Percentiles rank a stretch among this genome's conserved stretches.
phyloP scores from a whole-genome alignment of 2,329 filamentous ascomycete genomes.

The Colletotrichum tropicicola region DNA sequence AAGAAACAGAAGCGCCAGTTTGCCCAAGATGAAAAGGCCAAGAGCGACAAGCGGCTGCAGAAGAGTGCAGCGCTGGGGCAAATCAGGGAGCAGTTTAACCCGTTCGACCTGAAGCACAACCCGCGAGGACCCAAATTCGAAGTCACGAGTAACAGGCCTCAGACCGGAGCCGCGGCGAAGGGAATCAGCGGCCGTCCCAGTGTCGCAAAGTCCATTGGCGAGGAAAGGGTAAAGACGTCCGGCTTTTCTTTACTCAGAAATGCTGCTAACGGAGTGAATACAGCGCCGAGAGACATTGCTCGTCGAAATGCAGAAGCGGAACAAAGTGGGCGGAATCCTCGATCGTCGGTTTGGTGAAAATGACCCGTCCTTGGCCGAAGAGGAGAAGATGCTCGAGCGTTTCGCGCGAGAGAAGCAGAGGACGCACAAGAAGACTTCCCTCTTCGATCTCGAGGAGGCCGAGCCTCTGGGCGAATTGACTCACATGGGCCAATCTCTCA shows the following conservation, averaged over 20 bases:
- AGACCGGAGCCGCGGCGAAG: slow-evolving; percentile 60
- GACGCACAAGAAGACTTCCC: slow-evolving; percentile 76
- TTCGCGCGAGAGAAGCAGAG: slow-evolving; percentile 89
- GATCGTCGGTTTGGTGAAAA: slow-evolving; percentile 97
- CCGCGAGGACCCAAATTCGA: slow-evolving; percentile 85
- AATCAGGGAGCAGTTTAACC: slow-evolving; percentile 97
- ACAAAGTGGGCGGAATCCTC: slow-evolving; percentile 91
- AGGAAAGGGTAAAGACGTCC: slow-evolving; percentile 73
- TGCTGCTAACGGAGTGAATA: neutral
- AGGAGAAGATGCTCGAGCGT: slow-evolving; percentile 90
- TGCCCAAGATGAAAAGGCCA: slow-evolving; percentile 71
- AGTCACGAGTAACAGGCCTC: slow-evolving; percentile 74
- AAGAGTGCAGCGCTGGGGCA: slow-evolving; percentile 80
- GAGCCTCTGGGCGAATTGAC: slow-evolving; percentile 76
- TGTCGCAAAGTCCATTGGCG: slow-evolving; percentile 84
- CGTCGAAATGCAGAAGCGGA: slow-evolving; percentile 87
- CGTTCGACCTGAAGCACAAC: slow-evolving; percentile 91
- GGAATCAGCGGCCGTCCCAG: slow-evolving; percentile 79
- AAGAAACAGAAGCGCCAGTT: slow-evolving; percentile 91
- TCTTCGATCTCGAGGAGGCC: slow-evolving; percentile 91
- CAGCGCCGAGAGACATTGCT: slow-evolving; percentile 83
- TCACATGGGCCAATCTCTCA: slow-evolving; percentile 81
- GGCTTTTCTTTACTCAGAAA: slow-evolving; percentile 25
- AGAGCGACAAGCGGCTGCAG: slow-evolving; percentile 77
- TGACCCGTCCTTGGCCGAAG: slow-evolving; percentile 90